Conservation (phyloP, 192 early-diverging fungal species). For the Rhizophagus sp. region DNA sequence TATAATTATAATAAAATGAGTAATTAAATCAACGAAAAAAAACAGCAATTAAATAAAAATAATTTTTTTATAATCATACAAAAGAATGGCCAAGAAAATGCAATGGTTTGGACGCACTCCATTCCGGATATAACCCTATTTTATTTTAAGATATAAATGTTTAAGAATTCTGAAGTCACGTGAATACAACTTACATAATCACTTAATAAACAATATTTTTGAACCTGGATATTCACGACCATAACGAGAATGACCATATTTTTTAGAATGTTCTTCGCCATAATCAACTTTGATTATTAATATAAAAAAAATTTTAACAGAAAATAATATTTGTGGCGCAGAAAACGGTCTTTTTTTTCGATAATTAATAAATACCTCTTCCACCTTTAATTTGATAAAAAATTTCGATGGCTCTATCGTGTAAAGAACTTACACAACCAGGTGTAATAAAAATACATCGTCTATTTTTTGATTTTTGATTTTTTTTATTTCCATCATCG, state of each 20-base stretch:
- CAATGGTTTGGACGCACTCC: conserved; percentile 23
- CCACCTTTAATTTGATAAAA: conserved; percentile 31
- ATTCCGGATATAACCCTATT: conserved; percentile 28
- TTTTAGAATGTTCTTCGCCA: conserved; percentile 16
- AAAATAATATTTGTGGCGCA: background rate
- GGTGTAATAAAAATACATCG: conserved; percentile 15
- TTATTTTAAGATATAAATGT: no score
- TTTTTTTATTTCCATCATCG: background rate
- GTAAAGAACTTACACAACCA: conserved; percentile 24
- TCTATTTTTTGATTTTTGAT: background rate
- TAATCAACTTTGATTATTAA: conserved; percentile 12
- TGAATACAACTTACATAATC: background rate
- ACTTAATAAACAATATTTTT: background rate
- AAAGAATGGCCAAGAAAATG: conserved; percentile 28
- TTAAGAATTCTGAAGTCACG: background rate
- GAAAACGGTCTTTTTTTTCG: no score
- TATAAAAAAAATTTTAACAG: background rate
- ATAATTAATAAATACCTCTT: conserved; percentile 12
- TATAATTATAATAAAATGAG: background rate
- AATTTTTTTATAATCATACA: background rate
- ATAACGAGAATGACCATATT: conserved; percentile 23
- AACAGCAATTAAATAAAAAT: background rate
- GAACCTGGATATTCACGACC: conserved; percentile 15
- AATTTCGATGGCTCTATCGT: conserved; percentile 25
- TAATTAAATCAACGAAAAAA: background rate